Base-by-base conservation (phyloP, 441 rosid genomes). In the Breynia disticha region DNA sequence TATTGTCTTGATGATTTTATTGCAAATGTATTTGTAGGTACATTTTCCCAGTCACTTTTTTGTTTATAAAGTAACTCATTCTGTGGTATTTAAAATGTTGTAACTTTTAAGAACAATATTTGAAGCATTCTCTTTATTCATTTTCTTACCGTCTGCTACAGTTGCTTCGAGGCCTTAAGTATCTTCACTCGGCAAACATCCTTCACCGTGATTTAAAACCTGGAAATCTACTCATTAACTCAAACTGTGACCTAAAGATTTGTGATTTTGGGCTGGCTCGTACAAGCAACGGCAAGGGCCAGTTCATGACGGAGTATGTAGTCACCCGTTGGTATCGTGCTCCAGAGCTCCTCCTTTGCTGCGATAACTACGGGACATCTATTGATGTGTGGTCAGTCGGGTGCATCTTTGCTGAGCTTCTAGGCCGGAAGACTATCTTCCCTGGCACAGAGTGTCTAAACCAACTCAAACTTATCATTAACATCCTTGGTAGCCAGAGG, bases 171-270 rank as follows among this genome's bases (percentile, higher is more conserved):
- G 91, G 87, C 28, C 71, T 83, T 46, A 81, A 81, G 69, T 83
- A 83, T 63, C 83, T 83, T 55, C 87, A 79, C 67, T 81, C 85
- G 4, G 87, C 85, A 8, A 81, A 79, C 69, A 81, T 81, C 67
- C 87, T 83, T 8, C 91, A 83, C 54, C 76, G 85, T 7, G 91
- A 83, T 71, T 45, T 83, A 22, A 81, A 83, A 71, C 91, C 87
- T 2, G 85, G 87, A 48, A 83, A 83, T 72, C 87, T 83, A 54
- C 91, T 83, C 43, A 73, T 81, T 66, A 83, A 83, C 32, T 80
- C 87, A 38, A 83, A 83, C 64, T 78, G 87, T 49, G 87, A 83
- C 59, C 76, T 83, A 39, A 83, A 80, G 72, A 73, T 47, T 19
- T 81, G 87, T 17, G 81, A 81, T 53, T 81, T 81, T 55, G 84